Percentiles rank a stretch among this genome's conserved stretches.
These are phyloP conservation scores for Paragyromitra xinjiangensis DNA, from an alignment of 495 filamentous ascomycete genomes.

Conservation along the genomic window DNA sequence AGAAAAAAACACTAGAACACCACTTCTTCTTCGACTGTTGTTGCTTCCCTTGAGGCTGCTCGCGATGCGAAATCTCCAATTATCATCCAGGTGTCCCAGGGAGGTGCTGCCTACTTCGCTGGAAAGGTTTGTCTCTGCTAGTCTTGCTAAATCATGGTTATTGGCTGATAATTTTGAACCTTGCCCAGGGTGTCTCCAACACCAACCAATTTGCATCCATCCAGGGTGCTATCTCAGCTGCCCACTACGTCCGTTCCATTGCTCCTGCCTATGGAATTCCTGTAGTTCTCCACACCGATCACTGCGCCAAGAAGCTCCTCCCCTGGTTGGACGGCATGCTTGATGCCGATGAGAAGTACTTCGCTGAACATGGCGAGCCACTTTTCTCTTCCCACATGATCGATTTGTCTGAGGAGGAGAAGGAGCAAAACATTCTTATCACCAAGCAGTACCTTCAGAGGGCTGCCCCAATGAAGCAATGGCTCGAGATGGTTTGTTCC, in stretches of 20 bases:
- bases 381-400: constrained; percentile 99
- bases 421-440: constrained; percentile 88
- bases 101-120: constrained; percentile 92
- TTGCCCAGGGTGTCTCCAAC: constrained; percentile 75
- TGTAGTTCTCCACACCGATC: constrained; percentile 90
- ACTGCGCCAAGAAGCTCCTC: constrained; percentile 92
- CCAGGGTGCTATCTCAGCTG: constrained; percentile 83
- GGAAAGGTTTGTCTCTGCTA: constrained; percentile 66
- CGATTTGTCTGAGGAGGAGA: constrained; percentile 87
- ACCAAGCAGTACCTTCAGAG: constrained; percentile 91
- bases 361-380: constrained; percentile 89
- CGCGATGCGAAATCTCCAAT: constrained; percentile 86
- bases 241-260: constrained; percentile 90
- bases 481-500: constrained; percentile 90
- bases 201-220: constrained; percentile 86
- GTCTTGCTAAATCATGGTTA: neutral
- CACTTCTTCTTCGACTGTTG: constrained; percentile 88
- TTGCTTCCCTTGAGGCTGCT: constrained; percentile 90
- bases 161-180: constrained; percentile 15
- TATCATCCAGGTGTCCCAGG: constrained; percentile 90
- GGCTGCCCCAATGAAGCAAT: constrained; percentile 93
- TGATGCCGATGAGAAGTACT: constrained; percentile 88
- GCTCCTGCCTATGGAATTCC: constrained; percentile 89
- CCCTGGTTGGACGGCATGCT: constrained; percentile 98
- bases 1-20: constrained; percentile 68